Base-by-base conservation (phyloP, 2,329 filamentous ascomycete species). In the Orbilia quercus region DNA sequence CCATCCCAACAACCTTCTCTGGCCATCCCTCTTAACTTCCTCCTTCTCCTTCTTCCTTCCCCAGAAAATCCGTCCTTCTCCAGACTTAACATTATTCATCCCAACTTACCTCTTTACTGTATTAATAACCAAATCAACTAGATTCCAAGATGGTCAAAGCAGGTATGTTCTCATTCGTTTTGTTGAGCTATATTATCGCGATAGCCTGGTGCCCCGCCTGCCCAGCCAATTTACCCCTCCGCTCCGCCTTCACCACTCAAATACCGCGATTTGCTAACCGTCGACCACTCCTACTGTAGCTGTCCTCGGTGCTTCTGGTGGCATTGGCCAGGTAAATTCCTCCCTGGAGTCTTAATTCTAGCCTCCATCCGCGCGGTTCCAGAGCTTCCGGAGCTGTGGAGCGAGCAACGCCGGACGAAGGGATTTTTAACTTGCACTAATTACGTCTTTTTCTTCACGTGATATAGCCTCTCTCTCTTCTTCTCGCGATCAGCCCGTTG, bases 261-360 rank as follows among this genome's bases (percentile, higher is more conserved):
- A 62, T 67, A 23, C 7, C 34, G 34, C 40, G 16, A 34, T 60
- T 28, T 42, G 38, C 70, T 69, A 42, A 74, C 63, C 62, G 25
- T 69, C 31, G 34, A 20, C 25, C 45, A 4, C 20, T 57, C 36
- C 25, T 31, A 4, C 28, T 31, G 60, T 77, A 87, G 86, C 85
- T 81, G 94, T 99, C 85, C 92, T 95, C 84, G 95, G 95, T 84
- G 95, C 94, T 81, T 89, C 94, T 82, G 95, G 95, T 84, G 95
- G 95, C 85, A 99, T 99, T 88, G 95, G 94, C 83, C 94, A 97
- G 89, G 93, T 96, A 81, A 79, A 84, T 81, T 42, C 50, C 59
- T 54, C 28, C 57, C 36, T n/a, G 58, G 47, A 28, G 34, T 47
- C 25, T 47, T 2, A 40, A 64, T 55, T 54, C 14, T 48, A 28